These are phyloP conservation scores for Calamus simplicifolius DNA, from an alignment of 176 grass and related monocot genomes.

Conservation along the genomic window DNA sequence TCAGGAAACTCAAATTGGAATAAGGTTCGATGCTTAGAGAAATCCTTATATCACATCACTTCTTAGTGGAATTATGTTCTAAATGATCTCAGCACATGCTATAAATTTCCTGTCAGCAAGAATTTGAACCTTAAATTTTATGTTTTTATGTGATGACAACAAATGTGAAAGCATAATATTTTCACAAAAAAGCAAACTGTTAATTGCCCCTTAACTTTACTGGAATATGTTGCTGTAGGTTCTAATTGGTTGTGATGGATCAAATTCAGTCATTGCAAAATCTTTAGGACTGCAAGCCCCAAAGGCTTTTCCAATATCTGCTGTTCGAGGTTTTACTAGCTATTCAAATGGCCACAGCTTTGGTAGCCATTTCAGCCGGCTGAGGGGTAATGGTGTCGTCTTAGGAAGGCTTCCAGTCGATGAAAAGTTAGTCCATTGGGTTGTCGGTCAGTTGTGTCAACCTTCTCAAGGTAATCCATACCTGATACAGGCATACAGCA, in stretches of 20 bases:
- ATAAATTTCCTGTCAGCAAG: too few species aligned
- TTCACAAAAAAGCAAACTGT: too few species aligned
- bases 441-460: neutral
- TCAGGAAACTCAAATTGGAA: too few species aligned
- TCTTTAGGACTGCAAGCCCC: constrained; percentile 15
- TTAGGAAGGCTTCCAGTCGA: constrained; percentile 29
- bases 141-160: too few species aligned
- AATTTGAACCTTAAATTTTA: too few species aligned
- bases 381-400: neutral
- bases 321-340: constrained; percentile 20
- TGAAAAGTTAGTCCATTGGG: constrained; percentile 17
- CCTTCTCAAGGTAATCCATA: constrained; percentile 8
- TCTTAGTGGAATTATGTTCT: too few species aligned
- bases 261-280: constrained; percentile 27
- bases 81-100: too few species aligned
- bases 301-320: constrained; percentile 7
- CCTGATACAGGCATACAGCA: neutral
- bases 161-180: too few species aligned
- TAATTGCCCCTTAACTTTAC: neutral
- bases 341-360: constrained; percentile 20
- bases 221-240: constrained; percentile 13
- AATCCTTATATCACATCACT: too few species aligned
- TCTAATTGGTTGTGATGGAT: constrained; percentile 36
- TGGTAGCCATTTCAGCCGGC: neutral
- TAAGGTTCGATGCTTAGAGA: too few species aligned